Conservation (phyloP, 306 rosid species). For the Urtica urens region DNA sequence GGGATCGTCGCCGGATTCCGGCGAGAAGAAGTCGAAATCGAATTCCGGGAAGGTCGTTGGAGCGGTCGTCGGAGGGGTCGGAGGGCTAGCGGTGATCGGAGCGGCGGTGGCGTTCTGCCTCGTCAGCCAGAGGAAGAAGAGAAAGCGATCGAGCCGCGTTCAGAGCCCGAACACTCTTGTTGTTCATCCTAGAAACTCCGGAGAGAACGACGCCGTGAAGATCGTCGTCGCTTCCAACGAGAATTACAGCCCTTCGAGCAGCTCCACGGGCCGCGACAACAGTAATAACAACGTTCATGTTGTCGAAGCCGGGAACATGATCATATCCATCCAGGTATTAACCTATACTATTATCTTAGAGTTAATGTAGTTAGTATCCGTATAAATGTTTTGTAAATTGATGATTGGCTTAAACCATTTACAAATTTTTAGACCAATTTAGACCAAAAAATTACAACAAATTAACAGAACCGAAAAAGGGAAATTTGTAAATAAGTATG, state of each 20-base stretch:
- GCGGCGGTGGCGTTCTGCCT: conserved; percentile 9
- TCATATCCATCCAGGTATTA: conserved; percentile 63
- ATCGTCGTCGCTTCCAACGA: conserved; percentile 18
- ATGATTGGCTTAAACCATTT: too few species aligned
- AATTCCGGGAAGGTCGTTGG: conserved; percentile 19
- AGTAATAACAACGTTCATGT: too few species aligned
- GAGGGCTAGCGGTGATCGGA: conserved; percentile 20
- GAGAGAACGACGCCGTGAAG: conserved; percentile 31
- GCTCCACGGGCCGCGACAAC: conserved; percentile 28
- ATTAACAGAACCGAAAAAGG: too few species aligned
- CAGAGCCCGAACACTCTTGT: conserved; percentile 17
- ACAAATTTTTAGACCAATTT: too few species aligned
- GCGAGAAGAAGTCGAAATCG: conserved; percentile 11
- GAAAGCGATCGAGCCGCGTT: conserved; percentile 12
- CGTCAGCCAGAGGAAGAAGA: conserved; percentile 20
- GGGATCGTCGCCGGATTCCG: background rate
- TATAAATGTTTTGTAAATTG: too few species aligned
- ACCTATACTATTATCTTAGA: too few species aligned
- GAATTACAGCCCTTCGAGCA: conserved; percentile 15
- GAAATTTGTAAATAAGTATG: too few species aligned
- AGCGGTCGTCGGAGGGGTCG: conserved; percentile 20
- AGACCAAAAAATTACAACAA: too few species aligned
- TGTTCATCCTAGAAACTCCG: conserved; percentile 34
- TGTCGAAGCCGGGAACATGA: conserved; percentile 51
- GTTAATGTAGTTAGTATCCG: too few species aligned